These are phyloP conservation scores for Notholithocarpus densiflorus DNA, from an alignment of 306 rosid species.

Conservation along the genomic window DNA sequence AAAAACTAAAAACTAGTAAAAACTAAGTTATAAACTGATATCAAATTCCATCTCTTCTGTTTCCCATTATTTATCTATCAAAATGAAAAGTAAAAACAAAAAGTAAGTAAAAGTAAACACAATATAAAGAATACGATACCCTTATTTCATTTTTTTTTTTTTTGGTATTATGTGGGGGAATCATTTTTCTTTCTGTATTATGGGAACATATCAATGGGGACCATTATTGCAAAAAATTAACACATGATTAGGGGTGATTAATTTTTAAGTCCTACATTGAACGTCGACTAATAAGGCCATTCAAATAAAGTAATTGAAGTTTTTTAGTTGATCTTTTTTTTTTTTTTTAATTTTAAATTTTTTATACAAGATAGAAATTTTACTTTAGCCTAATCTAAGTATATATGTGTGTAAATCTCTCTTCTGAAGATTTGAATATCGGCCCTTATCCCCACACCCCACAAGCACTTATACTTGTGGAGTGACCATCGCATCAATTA, in stretches of 20 bases:
- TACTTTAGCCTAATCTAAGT: no score
- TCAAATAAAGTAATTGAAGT: neutral
- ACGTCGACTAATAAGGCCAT: neutral
- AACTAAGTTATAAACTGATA: no score
- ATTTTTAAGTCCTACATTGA: neutral
- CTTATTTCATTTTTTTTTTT: neutral
- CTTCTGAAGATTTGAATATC: rapidly evolving
- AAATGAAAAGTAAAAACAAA: no score
- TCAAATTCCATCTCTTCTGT: no score
- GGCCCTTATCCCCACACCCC: rapidly evolving
- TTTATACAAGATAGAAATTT: no score
- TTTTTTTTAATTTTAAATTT: neutral
- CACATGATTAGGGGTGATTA: neutral
- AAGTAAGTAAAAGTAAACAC: no score
- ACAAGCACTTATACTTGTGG: no score
- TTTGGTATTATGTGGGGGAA: neutral
- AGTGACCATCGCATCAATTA: no score
- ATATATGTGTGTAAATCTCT: no score
- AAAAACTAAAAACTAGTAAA: no score
- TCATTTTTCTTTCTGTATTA: neutral
- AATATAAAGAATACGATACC: no score
- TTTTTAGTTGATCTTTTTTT: neutral
- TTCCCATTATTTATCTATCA: no score
- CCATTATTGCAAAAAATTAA: constrained; percentile 7
- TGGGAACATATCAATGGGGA: neutral